Evolutionary conservation across 2,329 filamentous ascomycete species (phyloP).

Genomic region (Aureobasidium sp.): DNA sequence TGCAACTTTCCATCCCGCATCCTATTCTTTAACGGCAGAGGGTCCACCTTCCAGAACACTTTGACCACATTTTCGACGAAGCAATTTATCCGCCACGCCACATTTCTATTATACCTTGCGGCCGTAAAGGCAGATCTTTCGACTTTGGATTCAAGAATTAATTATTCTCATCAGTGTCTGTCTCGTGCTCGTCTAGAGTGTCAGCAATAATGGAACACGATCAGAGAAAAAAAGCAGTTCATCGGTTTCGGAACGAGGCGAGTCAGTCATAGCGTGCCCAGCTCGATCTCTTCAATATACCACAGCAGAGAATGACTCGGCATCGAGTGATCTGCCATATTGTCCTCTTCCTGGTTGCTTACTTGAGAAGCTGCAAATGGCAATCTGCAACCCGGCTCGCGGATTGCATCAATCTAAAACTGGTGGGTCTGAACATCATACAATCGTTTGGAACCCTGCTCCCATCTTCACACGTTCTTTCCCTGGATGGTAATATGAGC

Average conservation of each 20-base stretch:
- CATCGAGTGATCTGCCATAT: neutral
- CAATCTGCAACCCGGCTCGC: neutral
- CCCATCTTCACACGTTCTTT: neutral
- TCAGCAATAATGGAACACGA: neutral
- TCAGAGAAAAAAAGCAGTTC: neutral
- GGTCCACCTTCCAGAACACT: neutral
- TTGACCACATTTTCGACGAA: neutral
- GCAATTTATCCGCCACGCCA: neutral
- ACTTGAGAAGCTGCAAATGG: neutral
- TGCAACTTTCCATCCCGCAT: neutral
- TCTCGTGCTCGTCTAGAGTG: neutral
- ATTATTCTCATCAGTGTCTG: neutral
- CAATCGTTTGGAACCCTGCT: neutral
- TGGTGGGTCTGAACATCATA: neutral
- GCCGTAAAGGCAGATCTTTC: neutral
- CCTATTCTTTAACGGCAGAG: neutral
- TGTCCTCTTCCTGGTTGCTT: neutral
- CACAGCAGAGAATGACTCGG: neutral
- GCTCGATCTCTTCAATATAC: neutral
- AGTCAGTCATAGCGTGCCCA: neutral
- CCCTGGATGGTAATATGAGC: neutral
- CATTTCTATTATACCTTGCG: neutral
- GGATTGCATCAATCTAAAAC: neutral
- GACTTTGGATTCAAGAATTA: too few species aligned
- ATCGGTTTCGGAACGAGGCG: constrained; percentile 3